Percentiles rank a stretch among this genome's conserved stretches.
These are phyloP conservation scores for Populus hybrid DNA, from an alignment of 441 rosid species.

Conservation along the genomic window DNA sequence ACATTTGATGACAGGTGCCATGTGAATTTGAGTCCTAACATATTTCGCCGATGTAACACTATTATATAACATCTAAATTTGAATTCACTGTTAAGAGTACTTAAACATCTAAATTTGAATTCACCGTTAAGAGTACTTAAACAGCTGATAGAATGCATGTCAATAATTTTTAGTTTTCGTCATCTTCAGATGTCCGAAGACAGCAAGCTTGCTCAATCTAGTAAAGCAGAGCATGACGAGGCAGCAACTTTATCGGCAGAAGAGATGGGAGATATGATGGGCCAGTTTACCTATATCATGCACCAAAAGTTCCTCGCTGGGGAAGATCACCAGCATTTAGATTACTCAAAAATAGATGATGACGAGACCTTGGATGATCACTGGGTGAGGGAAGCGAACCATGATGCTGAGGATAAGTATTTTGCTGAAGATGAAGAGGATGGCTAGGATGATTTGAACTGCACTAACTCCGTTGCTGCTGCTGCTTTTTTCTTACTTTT, in stretches of 20 bases:
- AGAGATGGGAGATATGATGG: conserved; percentile 82
- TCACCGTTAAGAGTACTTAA: no score
- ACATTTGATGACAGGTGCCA: not conserved
- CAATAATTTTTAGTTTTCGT: not conserved
- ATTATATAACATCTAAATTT: not conserved
- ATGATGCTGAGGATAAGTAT: conserved; percentile 88
- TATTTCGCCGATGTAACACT: not conserved
- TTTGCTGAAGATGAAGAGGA: conserved; percentile 57
- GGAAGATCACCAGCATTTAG: conserved; percentile 80
- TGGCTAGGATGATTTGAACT: conserved; percentile 12
- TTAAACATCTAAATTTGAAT: no score
- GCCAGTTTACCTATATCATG: conserved; percentile 72
- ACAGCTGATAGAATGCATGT: not conserved
- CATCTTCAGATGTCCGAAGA: conserved; percentile 22
- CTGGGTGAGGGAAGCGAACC: conserved; percentile 73
- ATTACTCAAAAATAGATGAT: conserved; percentile 77
- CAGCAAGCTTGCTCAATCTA: conserved; percentile 9
- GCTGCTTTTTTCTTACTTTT: not conserved
- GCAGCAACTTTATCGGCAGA: conserved; percentile 38
- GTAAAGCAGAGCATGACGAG: conserved; percentile 18
- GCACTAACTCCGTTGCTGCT: not conserved
- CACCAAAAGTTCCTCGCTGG: conserved; percentile 87
- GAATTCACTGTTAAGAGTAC: not conserved
- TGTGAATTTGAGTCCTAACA: not conserved
- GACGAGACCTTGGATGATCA: conserved; percentile 92